Conservation (phyloP, 75 land plant species). For the Picea glauca region DNA sequence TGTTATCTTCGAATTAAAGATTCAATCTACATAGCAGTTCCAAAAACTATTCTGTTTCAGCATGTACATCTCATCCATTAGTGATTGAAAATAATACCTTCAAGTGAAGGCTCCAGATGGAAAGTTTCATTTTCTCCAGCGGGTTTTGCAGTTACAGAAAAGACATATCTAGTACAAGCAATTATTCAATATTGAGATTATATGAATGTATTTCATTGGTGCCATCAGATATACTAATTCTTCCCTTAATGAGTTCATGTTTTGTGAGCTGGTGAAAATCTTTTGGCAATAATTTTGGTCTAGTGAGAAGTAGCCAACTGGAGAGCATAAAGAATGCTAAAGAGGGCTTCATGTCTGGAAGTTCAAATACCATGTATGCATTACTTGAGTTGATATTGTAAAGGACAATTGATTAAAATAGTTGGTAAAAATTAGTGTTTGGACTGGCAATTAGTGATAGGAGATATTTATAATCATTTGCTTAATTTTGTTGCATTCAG, state of each 20-base stretch:
- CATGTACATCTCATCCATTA: neutral
- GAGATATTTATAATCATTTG: neutral
- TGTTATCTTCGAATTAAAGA: neutral
- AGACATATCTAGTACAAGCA: neutral
- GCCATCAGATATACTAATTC: neutral
- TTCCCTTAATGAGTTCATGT: neutral
- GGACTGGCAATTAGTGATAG: no score
- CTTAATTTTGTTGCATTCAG: neutral
- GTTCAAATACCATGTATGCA: neutral
- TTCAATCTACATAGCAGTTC: neutral
- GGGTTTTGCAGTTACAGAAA: neutral
- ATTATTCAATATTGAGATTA: neutral
- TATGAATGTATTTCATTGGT: neutral
- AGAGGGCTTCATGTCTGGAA: neutral
- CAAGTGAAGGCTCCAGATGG: neutral
- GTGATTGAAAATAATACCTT: neutral
- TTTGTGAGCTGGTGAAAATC: neutral
- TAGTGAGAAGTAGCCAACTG: neutral
- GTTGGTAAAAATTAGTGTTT: no score
- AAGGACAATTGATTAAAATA: neutral
- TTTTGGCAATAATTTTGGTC: neutral
- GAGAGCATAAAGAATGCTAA: neutral
- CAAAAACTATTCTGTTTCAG: neutral
- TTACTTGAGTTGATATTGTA: neutral
- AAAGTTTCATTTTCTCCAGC: neutral